phyloP scores from a whole-genome alignment of 305 asterid genomes.

The Solanum hybrid region DNA sequence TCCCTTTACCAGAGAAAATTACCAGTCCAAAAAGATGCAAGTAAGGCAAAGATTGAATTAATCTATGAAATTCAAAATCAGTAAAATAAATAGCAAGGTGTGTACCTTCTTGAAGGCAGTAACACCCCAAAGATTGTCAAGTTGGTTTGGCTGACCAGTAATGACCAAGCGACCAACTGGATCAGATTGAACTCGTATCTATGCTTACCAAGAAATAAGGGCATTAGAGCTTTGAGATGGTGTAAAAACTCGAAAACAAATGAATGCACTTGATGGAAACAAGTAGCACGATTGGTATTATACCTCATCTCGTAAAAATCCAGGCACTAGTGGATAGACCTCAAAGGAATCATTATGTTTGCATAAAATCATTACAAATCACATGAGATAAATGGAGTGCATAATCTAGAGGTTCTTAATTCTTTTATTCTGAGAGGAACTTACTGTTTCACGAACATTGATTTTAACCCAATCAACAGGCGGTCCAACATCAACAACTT shows the following conservation, averaged over 20 bases:
- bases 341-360: constrained; percentile 78
- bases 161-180: constrained; percentile 79
- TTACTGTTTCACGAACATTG: constrained; percentile 76
- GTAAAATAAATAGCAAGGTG: not conserved
- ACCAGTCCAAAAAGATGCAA: not conserved
- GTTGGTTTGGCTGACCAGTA: constrained; percentile 83
- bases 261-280: not conserved
- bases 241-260: not conserved
- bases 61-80: not conserved
- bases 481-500: constrained; percentile 78
- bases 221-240: not conserved
- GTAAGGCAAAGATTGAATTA: not conserved
- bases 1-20: not conserved
- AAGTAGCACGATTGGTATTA: constrained; percentile 4
- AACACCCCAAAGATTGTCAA: constrained; percentile 86
- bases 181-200: constrained; percentile 90
- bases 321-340: constrained; percentile 91
- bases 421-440: constrained; percentile 12
- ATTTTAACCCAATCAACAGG: constrained; percentile 96
- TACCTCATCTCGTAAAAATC: constrained; percentile 91
- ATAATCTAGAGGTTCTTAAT: not conserved
- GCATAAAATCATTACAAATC: constrained; percentile 14
- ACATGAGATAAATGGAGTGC: not conserved
- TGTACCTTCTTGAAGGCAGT: constrained; percentile 74
- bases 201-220: not conserved